Evolutionary conservation across 2,329 filamentous ascomycete genomes (phyloP), one percentile per base, ranked within the genome.

Genomic region (Aspergillus sergii): DNA sequence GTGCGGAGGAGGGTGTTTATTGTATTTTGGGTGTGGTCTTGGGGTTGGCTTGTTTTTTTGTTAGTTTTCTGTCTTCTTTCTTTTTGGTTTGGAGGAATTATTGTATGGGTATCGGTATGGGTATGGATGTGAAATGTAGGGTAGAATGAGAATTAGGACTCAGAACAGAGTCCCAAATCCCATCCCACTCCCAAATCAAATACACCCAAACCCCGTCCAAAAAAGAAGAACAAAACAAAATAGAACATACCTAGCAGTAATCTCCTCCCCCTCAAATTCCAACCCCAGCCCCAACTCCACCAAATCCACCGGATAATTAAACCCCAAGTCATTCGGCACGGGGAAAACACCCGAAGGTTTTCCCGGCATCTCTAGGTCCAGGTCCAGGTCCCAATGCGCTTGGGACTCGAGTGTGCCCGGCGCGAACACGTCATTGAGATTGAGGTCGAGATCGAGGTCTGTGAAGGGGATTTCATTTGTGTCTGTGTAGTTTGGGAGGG

Each of bases 1-100:
- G 67, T 67, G 21, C 61, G 69, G 12, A 70, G 62, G 19, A 69
- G 61, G 19, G 66, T 61, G 36, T 64, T 61, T 21, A 70, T 53
- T 26, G 23, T 34, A 34, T 34, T 34, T 11, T 34, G 32, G 11
- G 10, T 11, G 10, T 48, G 16, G 16, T 53, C 43, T 45, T n/a
- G n/a, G 3, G 64, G 57, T 8, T 34, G 60, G 23, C n/a, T n/a
- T n/a, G n/a, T n/a, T n/a, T 6, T 48, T 4, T 12, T 19, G 21
- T 48, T 41, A 41, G 21, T 48, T 48, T 16, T 28, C 4, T 48
- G 1, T 45, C 6, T 5, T 4, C 12, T 23, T 5, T n/a, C 34
- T 36, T 36, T 28, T 28, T 28, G 26, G 26, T 8, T 28, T 28
- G 26, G 26, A 6, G 26, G 23, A 5, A 5, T 36, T 16, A 11